Conservation (phyloP, 2,329 filamentous ascomycete genomes). For the Venturia nashicola region DNA sequence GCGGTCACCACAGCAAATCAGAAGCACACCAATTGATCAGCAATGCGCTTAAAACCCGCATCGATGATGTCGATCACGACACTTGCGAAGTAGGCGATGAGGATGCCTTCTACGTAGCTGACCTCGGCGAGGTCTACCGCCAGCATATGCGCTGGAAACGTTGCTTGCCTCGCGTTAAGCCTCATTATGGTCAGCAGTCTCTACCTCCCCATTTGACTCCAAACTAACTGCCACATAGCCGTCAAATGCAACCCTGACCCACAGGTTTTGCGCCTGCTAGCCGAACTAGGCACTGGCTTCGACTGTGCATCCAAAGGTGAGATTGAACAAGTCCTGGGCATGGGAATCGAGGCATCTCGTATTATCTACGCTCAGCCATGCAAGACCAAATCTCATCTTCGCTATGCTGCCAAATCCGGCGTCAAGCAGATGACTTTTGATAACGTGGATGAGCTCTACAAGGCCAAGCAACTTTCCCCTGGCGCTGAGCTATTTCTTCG, state of each 20-base stretch:
- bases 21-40: constrained; percentile 70
- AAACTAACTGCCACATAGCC: constrained; percentile 40
- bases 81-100: constrained; percentile 84
- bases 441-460: constrained; percentile 95
- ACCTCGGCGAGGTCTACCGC: constrained; percentile 96
- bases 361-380: constrained; percentile 99
- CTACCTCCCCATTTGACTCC: background rate
- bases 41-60: constrained; percentile 73
- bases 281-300: constrained; percentile 83
- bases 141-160: constrained; percentile 98
- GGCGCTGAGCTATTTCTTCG: constrained; percentile 84
- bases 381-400: constrained; percentile 98
- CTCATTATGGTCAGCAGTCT: constrained; percentile 69
- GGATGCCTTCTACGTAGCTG: constrained; percentile 95
- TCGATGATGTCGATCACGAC: constrained; percentile 75
- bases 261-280: constrained; percentile 76
- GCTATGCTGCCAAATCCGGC: constrained; percentile 69
- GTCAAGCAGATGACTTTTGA: constrained; percentile 99
- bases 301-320: constrained; percentile 97
- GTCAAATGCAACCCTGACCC: constrained; percentile 98
- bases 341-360: constrained; percentile 73
- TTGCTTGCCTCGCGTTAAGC: constrained; percentile 83
- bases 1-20: constrained; percentile 28
- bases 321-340: constrained; percentile 78
- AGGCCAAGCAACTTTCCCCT: constrained; percentile 86